Conservation (phyloP, 192 early-diverging fungal species). For the Irineochytrium annulatum region DNA sequence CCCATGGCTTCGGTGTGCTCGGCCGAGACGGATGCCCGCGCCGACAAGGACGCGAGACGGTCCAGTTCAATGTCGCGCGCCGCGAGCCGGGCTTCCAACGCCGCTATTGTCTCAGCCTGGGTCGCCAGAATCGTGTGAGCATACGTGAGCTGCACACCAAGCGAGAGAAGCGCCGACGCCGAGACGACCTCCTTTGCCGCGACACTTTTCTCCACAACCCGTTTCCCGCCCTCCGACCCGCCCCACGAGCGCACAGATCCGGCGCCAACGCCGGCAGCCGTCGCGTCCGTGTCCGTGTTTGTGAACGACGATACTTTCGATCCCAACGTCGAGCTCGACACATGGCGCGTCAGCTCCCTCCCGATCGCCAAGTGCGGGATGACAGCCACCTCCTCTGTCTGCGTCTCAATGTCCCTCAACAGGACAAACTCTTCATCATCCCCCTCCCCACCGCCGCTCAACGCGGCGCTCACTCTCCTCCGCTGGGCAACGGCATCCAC, state of each 20-base stretch:
- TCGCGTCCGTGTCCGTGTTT: conserved; percentile 6
- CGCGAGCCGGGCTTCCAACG: conserved; percentile 16
- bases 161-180: conserved; percentile 3
- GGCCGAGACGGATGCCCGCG: conserved; percentile 11
- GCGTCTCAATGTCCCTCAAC: conserved; percentile 19
- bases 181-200: not conserved
- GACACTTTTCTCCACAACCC: too few relatives aligned
- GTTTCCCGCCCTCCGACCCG: too few relatives aligned
- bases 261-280: too few relatives aligned
- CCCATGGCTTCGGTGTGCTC: conserved; percentile 12
- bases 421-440: conserved; percentile 27
- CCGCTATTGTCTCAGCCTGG: conserved; percentile 23
- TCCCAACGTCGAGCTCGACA: not conserved
- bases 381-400: conserved; percentile 11
- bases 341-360: not conserved
- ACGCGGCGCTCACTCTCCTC: too few relatives aligned
- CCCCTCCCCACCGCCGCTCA: not conserved
- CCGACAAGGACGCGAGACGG: not conserved
- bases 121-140: conserved; percentile 14
- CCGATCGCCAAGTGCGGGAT: not conserved
- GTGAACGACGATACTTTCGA: not conserved
- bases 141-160: conserved; percentile 11
- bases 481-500: too few relatives aligned
- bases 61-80: conserved; percentile 1
- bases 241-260: too few relatives aligned